Conservation (phyloP, 139 green algal genomes). For the Chlamydomonas eustigma region DNA sequence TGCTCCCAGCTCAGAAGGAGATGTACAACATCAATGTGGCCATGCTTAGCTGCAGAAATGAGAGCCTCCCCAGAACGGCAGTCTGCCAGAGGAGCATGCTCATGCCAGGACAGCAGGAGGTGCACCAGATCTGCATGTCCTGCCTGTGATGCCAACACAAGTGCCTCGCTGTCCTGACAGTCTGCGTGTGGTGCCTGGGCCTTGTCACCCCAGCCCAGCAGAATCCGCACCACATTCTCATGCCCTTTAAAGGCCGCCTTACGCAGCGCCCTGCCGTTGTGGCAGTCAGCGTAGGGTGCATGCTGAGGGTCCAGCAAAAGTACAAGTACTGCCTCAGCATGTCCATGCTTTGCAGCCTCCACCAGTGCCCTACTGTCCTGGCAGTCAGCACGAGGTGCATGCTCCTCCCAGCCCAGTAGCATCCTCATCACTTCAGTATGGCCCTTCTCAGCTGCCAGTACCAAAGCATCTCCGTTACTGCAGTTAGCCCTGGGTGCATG, state of each 20-base stretch:
- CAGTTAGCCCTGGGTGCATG: not conserved
- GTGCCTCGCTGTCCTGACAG: not conserved
- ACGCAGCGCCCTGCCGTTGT: not conserved
- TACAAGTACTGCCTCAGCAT: not conserved
- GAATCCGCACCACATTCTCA: not conserved
- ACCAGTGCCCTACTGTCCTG: constrained; percentile 2
- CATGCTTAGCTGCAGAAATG: not conserved
- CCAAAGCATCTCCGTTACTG: not conserved
- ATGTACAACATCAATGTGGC: not conserved
- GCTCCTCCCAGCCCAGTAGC: not conserved
- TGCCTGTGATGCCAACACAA: not conserved
- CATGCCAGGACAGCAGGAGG: not conserved
- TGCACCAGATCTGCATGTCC: not conserved
- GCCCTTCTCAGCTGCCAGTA: not conserved
- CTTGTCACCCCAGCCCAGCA: not conserved
- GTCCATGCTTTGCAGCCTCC: not conserved
- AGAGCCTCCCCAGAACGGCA: not conserved
- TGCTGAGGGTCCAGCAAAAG: constrained; percentile 1
- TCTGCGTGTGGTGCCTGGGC: not conserved
- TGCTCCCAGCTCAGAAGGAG: not conserved
- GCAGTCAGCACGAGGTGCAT: constrained; percentile 8
- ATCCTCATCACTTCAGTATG: not conserved
- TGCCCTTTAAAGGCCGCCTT: not conserved
- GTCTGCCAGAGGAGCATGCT: not conserved
- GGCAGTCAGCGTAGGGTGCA: not conserved